Evolutionary conservation across 1,139 yeast genomes (phyloP), one percentile per base, ranked within the genome.

Genomic region (Candida neerlandica): DNA sequence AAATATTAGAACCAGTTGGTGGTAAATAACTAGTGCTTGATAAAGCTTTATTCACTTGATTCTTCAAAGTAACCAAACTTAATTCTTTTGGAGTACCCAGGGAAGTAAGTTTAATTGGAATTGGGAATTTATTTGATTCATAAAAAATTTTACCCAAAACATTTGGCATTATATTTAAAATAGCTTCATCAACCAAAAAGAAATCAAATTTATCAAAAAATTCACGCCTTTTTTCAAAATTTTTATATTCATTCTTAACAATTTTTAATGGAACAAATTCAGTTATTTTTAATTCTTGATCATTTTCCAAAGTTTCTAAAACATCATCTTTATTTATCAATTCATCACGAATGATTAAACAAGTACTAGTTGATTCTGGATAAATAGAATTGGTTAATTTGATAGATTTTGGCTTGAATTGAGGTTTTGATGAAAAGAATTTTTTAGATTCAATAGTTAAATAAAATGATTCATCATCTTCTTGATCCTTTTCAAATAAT

Each of bases 101-200:
- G 14, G 75, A 59, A 15, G 74, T 70, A 33, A 85, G 72, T 62
- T 77, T 80, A 46, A 92, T 76, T 16, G 96, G 84, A 46, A 91
- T 65, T 39, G 98, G 98, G 29, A 85, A 67, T 63, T 89, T 89
- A 52, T 72, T 66, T 50, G 77, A 73, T 41, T 77, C 69, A 26
- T 85, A 88, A 64, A 91, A 94, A 3, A 81, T 76, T 69, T 89
- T 89, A 46, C 97, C 97, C 56, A 94, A 74, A 41, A 87, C 71
- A 57, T 85, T 84, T 48, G 99, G 99, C 71, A 92, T 77, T 54
- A 89, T 75, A 46, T 91, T 84, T 50, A 90, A 76, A 44, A 92
- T 77, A 38, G 87, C 85, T 58, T 91, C 96, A 69, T 94, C 98
- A 45, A 89, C 85, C 46, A 94, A 66, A 65, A 94, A 89, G 53